Percentiles rank a stretch among this genome's conserved stretches.
phyloP scores from a whole-genome alignment of 2,329 filamentous ascomycete genomes.

The Cytospora leucostoma region DNA sequence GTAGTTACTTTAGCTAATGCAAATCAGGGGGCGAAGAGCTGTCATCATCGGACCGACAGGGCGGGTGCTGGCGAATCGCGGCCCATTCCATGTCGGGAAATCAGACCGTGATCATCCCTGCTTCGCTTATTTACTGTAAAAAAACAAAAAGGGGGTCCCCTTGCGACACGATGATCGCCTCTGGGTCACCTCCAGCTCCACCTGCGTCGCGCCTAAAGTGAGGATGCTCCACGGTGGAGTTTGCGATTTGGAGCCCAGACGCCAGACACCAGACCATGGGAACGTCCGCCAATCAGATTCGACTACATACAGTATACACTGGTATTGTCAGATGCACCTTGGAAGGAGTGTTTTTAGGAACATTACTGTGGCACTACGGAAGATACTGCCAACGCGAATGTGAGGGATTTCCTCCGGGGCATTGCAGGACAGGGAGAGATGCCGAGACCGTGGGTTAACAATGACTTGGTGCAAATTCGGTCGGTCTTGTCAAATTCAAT shows the following conservation, averaged over 20 bases:
- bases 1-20: conserved; percentile 22
- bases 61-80: conserved; percentile 19
- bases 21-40: conserved; percentile 24
- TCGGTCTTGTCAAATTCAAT: neutral
- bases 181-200: conserved; percentile 6
- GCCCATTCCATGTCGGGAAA: conserved; percentile 12
- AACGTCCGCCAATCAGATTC: neutral
- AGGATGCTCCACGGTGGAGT: conserved; percentile 18
- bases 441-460: neutral
- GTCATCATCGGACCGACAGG: conserved; percentile 25
- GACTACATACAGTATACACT: no score
- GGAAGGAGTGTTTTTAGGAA: no score
- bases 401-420: neutral
- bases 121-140: conserved; percentile 9
- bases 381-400: neutral
- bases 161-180: conserved; percentile 13
- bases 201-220: conserved; percentile 24
- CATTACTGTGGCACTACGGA: neutral
- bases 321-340: no score
- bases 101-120: conserved; percentile 20
- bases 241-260: conserved; percentile 4
- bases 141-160: conserved; percentile 7
- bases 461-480: neutral
- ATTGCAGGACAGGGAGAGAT: neutral
- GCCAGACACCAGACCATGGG: conserved; percentile 14